Conservation (phyloP, 2,329 filamentous ascomycete genomes). For the Colletotrichum caudatum region DNA sequence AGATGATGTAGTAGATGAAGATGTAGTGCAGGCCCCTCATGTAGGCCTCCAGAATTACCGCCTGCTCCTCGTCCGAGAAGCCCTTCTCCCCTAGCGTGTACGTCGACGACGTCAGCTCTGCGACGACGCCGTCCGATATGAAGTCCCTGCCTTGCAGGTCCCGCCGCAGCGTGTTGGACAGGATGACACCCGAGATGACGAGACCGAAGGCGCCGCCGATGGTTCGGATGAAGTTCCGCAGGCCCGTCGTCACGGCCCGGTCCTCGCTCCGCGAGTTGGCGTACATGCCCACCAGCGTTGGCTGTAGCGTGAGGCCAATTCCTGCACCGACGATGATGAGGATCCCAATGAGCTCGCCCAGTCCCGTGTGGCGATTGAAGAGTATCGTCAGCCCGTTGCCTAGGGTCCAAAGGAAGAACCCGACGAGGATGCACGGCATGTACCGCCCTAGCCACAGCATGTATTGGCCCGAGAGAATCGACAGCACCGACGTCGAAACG, state of each 20-base stretch:
- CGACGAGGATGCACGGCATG: constrained; percentile 47
- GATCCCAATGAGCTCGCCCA: constrained; percentile 48
- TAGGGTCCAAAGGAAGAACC: constrained; percentile 52
- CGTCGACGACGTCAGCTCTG: constrained; percentile 45
- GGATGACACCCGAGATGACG: constrained; percentile 48
- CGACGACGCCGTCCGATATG: constrained; percentile 40
- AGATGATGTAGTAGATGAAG: constrained; percentile 45
- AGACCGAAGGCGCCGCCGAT: constrained; percentile 54
- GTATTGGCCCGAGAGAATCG: constrained; percentile 49
- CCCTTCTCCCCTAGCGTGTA: constrained; percentile 44
- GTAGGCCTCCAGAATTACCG: constrained; percentile 46
- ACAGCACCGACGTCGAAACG: constrained; percentile 46
- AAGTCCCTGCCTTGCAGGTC: constrained; percentile 38
- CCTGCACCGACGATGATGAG: constrained; percentile 52
- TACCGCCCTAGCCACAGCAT: constrained; percentile 48
- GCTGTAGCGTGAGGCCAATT: constrained; percentile 52
- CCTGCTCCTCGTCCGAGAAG: constrained; percentile 39
- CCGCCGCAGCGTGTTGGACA: constrained; percentile 46
- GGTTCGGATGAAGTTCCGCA: constrained; percentile 55
- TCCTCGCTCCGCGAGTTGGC: constrained; percentile 52
- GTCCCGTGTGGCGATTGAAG: constrained; percentile 45
- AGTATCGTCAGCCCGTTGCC: constrained; percentile 50
- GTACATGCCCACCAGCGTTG: constrained; percentile 53
- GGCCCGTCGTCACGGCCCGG: constrained; percentile 53
- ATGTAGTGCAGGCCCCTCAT: constrained; percentile 49